These are phyloP conservation scores for Thymus mandschuricus DNA, from an alignment of 257 asterid genomes.

Conservation along the genomic window DNA sequence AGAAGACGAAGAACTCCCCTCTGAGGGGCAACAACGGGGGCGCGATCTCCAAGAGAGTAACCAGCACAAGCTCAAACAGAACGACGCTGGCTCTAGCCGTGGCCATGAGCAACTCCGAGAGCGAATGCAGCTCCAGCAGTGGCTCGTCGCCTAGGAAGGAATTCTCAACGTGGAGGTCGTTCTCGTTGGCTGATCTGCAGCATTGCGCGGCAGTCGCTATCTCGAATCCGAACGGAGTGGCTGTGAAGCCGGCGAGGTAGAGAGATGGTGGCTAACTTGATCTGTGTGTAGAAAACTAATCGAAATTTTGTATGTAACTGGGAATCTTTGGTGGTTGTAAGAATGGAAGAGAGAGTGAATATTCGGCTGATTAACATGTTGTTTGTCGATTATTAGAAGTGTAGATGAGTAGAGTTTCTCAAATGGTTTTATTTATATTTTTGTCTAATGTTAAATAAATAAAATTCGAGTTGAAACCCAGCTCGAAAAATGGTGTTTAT, in stretches of 20 bases:
- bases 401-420: background rate
- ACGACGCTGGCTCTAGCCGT: slow-evolving; percentile 56
- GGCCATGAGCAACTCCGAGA: slow-evolving; percentile 43
- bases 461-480: background rate
- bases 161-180: slow-evolving; percentile 57
- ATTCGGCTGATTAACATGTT: background rate
- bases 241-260: slow-evolving; percentile 30
- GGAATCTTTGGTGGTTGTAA: background rate
- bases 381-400: background rate
- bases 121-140: slow-evolving; percentile 22
- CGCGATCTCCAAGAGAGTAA: slow-evolving; percentile 59
- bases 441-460: background rate
- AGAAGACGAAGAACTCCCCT: slow-evolving; percentile 44
- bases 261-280: slow-evolving; percentile 16
- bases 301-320: slow-evolving; percentile 17
- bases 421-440: background rate
- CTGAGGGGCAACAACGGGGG: slow-evolving; percentile 47
- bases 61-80: slow-evolving; percentile 36
- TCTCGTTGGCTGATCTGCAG: slow-evolving; percentile 69
- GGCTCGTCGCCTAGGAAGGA: slow-evolving; percentile 33
- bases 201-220: slow-evolving; percentile 37
- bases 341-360: background rate
- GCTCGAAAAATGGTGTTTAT: background rate
- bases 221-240: slow-evolving; percentile 27
- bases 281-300: slow-evolving; percentile 4